Conservation (phyloP, 805 yeast species). For the Candida taoyuanica region DNA sequence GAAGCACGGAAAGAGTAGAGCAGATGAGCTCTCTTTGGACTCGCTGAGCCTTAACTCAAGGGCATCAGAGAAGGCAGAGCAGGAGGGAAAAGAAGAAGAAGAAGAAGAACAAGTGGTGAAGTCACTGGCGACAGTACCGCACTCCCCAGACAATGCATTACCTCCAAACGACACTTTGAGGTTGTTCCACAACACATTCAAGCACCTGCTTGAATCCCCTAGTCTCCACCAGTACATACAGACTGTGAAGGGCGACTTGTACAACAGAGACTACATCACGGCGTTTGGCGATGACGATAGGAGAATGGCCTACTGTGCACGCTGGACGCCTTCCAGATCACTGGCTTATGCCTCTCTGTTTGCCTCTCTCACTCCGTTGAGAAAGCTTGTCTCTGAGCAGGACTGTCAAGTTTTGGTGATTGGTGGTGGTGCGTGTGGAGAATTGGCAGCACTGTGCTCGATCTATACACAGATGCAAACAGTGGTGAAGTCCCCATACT, state of each 20-base stretch:
- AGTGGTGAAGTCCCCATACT: conserved; percentile 12
- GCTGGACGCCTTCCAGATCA: conserved; percentile 87
- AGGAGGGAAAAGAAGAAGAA: conserved; percentile 8
- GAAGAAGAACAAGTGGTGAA: background rate
- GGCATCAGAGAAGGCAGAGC: background rate
- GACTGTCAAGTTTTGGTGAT: conserved; percentile 49
- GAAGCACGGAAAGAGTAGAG: conserved; percentile 5
- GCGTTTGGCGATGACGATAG: conserved; percentile 66
- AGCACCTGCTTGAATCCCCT: conserved; percentile 20
- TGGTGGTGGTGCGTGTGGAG: conserved; percentile 93
- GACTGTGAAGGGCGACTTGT: conserved; percentile 62
- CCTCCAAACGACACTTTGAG: conserved; percentile 23
- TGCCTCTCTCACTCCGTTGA: conserved; percentile 42
- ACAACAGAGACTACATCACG: conserved; percentile 58
- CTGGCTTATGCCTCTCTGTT: conserved; percentile 69
- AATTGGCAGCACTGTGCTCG: conserved; percentile 58
- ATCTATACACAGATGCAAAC: conserved; percentile 39
- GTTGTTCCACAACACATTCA: conserved; percentile 22
- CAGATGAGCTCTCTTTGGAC: too few relatives aligned
- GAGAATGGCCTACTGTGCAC: conserved; percentile 68
- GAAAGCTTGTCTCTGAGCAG: conserved; percentile 29
- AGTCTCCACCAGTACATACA: conserved; percentile 46
- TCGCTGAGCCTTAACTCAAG: too few relatives aligned
- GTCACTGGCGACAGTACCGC: conserved; percentile 14
- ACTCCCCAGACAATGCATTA: conserved; percentile 17